Base-by-base conservation (phyloP, 345 rosid species). In the Corymbia maculata region DNA sequence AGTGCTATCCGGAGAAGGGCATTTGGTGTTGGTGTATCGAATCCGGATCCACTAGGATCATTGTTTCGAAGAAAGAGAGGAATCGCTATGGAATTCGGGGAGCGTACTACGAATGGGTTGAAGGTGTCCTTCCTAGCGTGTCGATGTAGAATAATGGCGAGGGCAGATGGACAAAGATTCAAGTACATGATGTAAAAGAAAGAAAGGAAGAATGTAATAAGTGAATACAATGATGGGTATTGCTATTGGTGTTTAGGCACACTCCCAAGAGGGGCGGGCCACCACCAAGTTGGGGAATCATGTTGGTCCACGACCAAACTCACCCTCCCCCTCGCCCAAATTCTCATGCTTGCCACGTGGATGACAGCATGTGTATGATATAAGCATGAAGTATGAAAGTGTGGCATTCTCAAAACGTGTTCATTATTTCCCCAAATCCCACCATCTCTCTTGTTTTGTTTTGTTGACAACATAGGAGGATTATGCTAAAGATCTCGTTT, bases 381-480 rank as follows among this genome's bases (percentile, higher is more conserved):
- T 93, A 89, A 95, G 94, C 96, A 93, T 93, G 96, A 94, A 89
- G 95, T 94, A 88, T 91, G 80, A 90, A 90, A 84, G 89, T 89
- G 87, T 88, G 89, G 64, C 68, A 88, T 89, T 85, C 90, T 45
- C 17, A 4, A 15, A 47, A n/a, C 19, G 84, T 24, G 49, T 52
- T 26, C 42, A 15, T 86, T 52, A 15, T 86, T 52, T 14, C 51
- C 22, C 26, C 45, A 24, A 85, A 44, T 26, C 28, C 44, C 87
- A 17, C 44, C 87, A 17, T 52, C 87, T 51, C 87, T 85, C n/a
- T n/a, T n/a, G n/a, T n/a, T n/a, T n/a, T n/a, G n/a, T n/a, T 22
- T 51, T 52, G 47, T 30, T 57, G 44, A 53, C 9, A 32, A 45
- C 45, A 53, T 75, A 42, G 49, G 84, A 42, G 49, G 84, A 86